Conservation (phyloP, 192 early-diverging fungal species). For the Pilaira anomala region DNA sequence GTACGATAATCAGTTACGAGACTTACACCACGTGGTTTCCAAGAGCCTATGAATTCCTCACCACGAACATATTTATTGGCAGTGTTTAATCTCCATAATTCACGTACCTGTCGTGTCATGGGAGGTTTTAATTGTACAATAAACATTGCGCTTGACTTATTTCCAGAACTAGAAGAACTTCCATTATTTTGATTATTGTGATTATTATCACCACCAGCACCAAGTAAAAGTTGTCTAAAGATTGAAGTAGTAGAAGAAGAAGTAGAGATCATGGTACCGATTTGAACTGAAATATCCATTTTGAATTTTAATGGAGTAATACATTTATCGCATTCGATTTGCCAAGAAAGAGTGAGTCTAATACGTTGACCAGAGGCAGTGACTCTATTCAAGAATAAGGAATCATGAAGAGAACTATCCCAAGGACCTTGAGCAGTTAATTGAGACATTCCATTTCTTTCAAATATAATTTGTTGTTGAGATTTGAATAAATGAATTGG, state of each 20-base stretch:
- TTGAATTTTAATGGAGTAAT: conserved; percentile 49
- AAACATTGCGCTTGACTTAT: conserved; percentile 55
- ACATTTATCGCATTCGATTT: conserved; percentile 40
- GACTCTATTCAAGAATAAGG: conserved; percentile 56
- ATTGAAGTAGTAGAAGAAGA: conserved; percentile 38
- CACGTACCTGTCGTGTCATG: conserved; percentile 44
- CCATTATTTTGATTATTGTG: background rate
- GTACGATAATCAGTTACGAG: conserved; percentile 53
- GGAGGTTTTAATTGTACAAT: conserved; percentile 57
- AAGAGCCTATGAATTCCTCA: conserved; percentile 59
- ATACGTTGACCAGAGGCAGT: conserved; percentile 58
- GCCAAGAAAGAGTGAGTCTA: conserved; percentile 50
- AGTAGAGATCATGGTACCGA: conserved; percentile 34
- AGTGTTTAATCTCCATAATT: conserved; percentile 69
- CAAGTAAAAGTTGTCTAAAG: background rate
- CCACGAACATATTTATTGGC: conserved; percentile 71
- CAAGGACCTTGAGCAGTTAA: conserved; percentile 55
- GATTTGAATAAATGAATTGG: conserved; percentile 44
- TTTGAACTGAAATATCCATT: conserved; percentile 59
- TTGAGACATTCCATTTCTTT: conserved; percentile 58
- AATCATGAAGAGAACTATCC: conserved; percentile 76
- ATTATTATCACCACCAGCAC: background rate
- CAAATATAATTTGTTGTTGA: conserved; percentile 39
- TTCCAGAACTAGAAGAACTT: conserved; percentile 35
- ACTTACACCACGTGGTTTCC: conserved; percentile 65